A percentile compares a stretch with the other conserved stretches of the same genome.
Conservation (phyloP, 2,329 filamentous ascomycete genomes). For the Ophiobolus disseminans region DNA sequence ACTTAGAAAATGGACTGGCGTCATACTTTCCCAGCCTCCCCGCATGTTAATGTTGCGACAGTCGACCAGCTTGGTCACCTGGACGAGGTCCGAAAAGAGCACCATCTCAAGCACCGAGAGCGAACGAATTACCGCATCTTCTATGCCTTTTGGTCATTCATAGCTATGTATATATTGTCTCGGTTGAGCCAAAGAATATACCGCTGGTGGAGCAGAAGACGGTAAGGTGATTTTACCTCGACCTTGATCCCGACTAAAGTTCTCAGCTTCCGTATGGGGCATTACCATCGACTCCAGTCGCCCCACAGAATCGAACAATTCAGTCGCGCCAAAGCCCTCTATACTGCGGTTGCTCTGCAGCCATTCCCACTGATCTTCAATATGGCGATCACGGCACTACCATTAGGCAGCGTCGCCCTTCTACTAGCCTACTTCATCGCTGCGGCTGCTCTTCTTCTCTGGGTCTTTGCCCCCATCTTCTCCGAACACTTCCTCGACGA, state of each 20-base stretch:
- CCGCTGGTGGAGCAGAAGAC: slow-evolving; percentile 16
- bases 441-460: slow-evolving; percentile 17
- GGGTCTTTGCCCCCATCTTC: slow-evolving; percentile 29
- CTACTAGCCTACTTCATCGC: slow-evolving; percentile 12
- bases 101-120: slow-evolving; percentile 33
- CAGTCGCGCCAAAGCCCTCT: slow-evolving; percentile 6
- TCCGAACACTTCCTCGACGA: slow-evolving; percentile 36
- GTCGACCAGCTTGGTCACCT: slow-evolving; percentile 6
- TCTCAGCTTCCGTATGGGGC: too few species aligned
- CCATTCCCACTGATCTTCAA: slow-evolving; percentile 6
- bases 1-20: too few species aligned
- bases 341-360: slow-evolving; percentile 11
- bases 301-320: too few species aligned
- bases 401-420: slow-evolving; percentile 14
- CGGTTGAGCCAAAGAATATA: slow-evolving; percentile 2
- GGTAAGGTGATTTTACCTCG: too few species aligned
- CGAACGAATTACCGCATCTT: slow-evolving; percentile 23
- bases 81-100: slow-evolving; percentile 32
- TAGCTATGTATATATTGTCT: slow-evolving; percentile 10
- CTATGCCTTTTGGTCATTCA: slow-evolving; percentile 21
- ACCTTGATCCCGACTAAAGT: too few species aligned
- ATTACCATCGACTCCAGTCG: too few species aligned
- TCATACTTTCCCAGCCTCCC: background rate
- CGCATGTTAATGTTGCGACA: background rate
- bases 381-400: background rate